A percentile compares a stretch with the other conserved stretches of the same genome.
These are phyloP conservation scores for Heliamphora pulchella DNA, from an alignment of 179 eudicot species.

Conservation along the genomic window DNA sequence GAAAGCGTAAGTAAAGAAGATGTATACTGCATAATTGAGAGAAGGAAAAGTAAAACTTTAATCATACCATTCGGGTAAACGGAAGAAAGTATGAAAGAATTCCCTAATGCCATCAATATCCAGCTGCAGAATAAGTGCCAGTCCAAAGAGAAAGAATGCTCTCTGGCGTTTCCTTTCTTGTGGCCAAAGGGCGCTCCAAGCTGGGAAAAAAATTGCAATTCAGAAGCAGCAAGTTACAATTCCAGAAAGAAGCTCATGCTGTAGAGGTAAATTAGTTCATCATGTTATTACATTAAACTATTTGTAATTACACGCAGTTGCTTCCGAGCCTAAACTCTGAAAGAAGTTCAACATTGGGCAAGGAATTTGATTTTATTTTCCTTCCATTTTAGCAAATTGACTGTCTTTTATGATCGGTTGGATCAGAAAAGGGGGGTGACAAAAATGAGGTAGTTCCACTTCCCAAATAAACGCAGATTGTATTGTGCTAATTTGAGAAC, in stretches of 20 bases:
- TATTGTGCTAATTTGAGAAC: too few species aligned
- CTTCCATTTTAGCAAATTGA: background rate
- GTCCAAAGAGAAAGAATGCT: constrained; percentile 88
- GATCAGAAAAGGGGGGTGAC: background rate
- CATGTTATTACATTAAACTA: background rate
- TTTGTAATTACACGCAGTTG: background rate
- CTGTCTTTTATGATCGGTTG: background rate
- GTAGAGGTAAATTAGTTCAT: constrained; percentile 6
- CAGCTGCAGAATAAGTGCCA: constrained; percentile 80
- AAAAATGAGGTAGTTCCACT: background rate
- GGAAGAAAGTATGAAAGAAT: constrained; percentile 83
- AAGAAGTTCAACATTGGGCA: background rate
- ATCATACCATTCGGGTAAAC: constrained; percentile 70
- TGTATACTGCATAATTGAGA: constrained; percentile 7
- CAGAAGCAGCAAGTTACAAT: background rate
- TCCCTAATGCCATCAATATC: constrained; percentile 83
- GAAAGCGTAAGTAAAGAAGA: background rate
- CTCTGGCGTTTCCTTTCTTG: constrained; percentile 87
- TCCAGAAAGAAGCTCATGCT: background rate
- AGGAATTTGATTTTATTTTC: too few species aligned
- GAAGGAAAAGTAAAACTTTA: background rate
- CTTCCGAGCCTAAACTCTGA: background rate
- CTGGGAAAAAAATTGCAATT: constrained; percentile 29
- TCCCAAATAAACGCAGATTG: too few species aligned
- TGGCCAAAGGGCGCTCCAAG: constrained; percentile 97